Percentiles rank a stretch among this genome's conserved stretches.
These are phyloP conservation scores for Paraconiothyrium sp. DNA, from an alignment of 2,329 filamentous ascomycete genomes.

Conservation along the genomic window DNA sequence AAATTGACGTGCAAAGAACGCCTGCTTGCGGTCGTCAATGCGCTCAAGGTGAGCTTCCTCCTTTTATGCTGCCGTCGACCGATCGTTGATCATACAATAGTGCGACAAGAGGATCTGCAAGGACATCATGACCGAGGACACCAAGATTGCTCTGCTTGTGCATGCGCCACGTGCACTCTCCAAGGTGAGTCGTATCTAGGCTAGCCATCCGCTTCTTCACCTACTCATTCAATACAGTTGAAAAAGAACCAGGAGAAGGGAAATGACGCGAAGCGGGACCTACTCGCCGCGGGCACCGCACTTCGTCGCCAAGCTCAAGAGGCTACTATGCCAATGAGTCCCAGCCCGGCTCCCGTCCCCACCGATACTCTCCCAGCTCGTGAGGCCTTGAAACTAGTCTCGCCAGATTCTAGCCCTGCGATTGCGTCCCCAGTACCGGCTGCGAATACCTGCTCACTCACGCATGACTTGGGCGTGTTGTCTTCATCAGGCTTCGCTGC, in stretches of 20 bases:
- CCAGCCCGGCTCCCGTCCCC: background rate
- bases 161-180: constrained; percentile 4
- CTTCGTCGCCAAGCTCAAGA: background rate
- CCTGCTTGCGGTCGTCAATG: constrained; percentile 2
- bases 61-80: background rate
- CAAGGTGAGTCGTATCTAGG: background rate
- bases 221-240: background rate
- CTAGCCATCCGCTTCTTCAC: too few relatives aligned
- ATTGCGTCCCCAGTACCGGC: background rate
- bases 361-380: background rate
- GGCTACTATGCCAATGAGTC: background rate
- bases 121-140: constrained; percentile 18
- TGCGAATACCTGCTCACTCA: background rate
- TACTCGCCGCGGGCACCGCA: constrained; percentile 2
- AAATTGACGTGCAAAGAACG: constrained; percentile 15
- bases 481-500: background rate
- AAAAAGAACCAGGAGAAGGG: constrained; percentile 15
- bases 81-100: constrained; percentile 1
- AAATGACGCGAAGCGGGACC: constrained; percentile 7
- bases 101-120: constrained; percentile 21
- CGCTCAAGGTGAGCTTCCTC: constrained; percentile 6
- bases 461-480: background rate
- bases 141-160: constrained; percentile 14
- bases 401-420: background rate
- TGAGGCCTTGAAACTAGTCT: background rate